Base-by-base conservation (phyloP, 352 stramenopile species). In the Globisporangium sylvaticum region DNA sequence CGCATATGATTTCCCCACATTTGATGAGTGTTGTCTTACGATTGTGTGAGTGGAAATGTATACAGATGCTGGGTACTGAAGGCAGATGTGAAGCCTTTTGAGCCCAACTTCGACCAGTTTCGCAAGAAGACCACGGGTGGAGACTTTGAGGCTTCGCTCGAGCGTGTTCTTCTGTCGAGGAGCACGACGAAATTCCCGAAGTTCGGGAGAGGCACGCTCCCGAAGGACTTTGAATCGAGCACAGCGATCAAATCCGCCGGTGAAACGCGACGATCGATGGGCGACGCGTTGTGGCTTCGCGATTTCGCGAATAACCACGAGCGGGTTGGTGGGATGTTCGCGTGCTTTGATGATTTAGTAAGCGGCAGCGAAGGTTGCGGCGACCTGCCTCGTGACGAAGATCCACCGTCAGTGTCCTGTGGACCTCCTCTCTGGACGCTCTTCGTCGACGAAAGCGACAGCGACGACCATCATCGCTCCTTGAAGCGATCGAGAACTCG, bases 21-120 rank as follows among this genome's bases (percentile, higher is more conserved):
- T n/a, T 44, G 27, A n/a, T 12, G 59, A 25, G 24, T 65, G 10
- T 29, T n/a, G 20, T 55, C 27, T 25, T 55, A 3, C 2, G 29
- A 22, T 57, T 53, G 14, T 27, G 15, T 29, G n/a, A n/a, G 24
- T 52, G 20, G 27, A 53, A n/a, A 39, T 37, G 27, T n/a, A 14
- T 10, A 15, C 7, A 89, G 76, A 12, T 89, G 68, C 66, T 89
- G 80, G 80, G 54, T 84, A 52, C 66, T 75, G 27, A 74, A 65
- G 44, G 54, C 31, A 0, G 69, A 80, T 58, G 63, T 86, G 12
- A 67, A 58, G 22, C 42, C 65, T 1, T 90, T 85, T 31, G 56
- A 76, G 8, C 62, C 74, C 1, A 62, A 75, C 3, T 86, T 72
- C 31, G 67, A 82, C 6, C 63, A 63, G 8, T 54, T 68, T 1